Evolutionary conservation across 148 eudicot species (phyloP), one percentile per base, ranked within the genome.

Genomic region (Camellia sinensis): DNA sequence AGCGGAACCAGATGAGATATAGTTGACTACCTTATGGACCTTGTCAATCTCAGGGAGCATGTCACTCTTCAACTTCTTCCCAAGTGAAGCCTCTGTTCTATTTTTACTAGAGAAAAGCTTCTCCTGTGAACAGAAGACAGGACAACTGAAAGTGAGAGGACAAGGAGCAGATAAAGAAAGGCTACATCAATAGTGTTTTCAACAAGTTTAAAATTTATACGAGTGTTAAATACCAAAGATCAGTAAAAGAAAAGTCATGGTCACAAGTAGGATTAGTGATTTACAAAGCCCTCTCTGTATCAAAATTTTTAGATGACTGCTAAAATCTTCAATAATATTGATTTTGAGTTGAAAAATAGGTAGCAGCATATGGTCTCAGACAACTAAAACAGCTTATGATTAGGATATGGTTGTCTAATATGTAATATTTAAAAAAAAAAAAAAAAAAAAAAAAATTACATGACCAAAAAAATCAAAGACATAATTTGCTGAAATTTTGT

Each of bases 1-100:
- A 48, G 12, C 18, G 64, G 46, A 37, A 67, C 80, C 56, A 67
- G 52, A 44, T 67, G 6, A 64, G 50, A 75, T 59, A 80, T 52
- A 41, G 29, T 43, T 18, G 12, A 59, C 50, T 87, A 96, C 99
- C 99, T 92, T 97, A 78, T 92, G 94, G 83, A 92, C 86, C 86
- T 85, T 94, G 89, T 97, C 99, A 78, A 97, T 89, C 86, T 97
- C 98, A 69, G 98, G 90, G 82, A 97, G 90, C 95, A 90, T 89
- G 87, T 90, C 94, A 81, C 81, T 94, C 84, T 92, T 92, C 81
- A 97, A 83, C 80, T 91, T 97, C 92, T 97, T 97, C 75, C 98
- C 99, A 82, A 97, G 82, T 57, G 95, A 91, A 79, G 80, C 91
- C 87, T 97, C 99, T 15, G 91, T 97, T 87, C 97, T 91, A 78